Conservation (phyloP, 2,329 filamentous ascomycete genomes). For the Lachnellula cervina region DNA sequence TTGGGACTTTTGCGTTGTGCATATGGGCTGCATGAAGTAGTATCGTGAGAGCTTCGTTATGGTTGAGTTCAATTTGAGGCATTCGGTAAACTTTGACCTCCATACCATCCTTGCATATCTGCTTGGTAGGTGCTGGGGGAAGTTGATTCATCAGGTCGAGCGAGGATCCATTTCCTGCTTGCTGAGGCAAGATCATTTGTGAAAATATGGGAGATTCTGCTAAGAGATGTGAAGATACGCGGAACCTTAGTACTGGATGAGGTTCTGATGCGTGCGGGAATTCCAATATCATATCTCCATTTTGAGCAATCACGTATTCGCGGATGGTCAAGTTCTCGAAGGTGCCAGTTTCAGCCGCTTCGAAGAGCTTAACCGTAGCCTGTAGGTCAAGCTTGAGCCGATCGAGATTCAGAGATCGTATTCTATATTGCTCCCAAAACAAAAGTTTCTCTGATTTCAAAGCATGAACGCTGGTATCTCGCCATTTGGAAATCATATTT, state of each 20-base stretch:
- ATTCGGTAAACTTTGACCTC: conserved; percentile 47
- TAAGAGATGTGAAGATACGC: conserved; percentile 47
- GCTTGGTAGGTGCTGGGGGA: conserved; percentile 30
- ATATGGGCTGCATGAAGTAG: conserved; percentile 49
- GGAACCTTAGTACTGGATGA: conserved; percentile 42
- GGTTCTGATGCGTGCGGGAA: conserved; percentile 41
- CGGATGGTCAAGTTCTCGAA: conserved; percentile 36
- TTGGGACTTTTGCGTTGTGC: conserved; percentile 43
- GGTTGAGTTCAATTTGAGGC: conserved; percentile 46
- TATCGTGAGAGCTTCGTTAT: conserved; percentile 38
- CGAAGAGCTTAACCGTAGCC: conserved; percentile 38
- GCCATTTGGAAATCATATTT: conserved; percentile 36
- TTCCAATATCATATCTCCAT: conserved; percentile 48
- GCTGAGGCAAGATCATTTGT: conserved; percentile 38
- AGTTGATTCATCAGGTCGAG: conserved; percentile 21
- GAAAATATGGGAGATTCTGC: conserved; percentile 49
- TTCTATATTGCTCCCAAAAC: conserved; percentile 42
- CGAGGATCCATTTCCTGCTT: conserved; percentile 9
- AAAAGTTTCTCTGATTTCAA: conserved; percentile 41
- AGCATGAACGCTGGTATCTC: conserved; percentile 34
- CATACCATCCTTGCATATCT: conserved; percentile 40
- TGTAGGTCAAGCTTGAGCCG: conserved; percentile 39
- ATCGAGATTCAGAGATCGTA: conserved; percentile 45
- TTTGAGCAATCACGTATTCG: conserved; percentile 41
- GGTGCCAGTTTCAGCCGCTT: conserved; percentile 38